phyloP scores from a whole-genome alignment of 169 alveolate genomes.

The Eimeria sp. region DNA sequence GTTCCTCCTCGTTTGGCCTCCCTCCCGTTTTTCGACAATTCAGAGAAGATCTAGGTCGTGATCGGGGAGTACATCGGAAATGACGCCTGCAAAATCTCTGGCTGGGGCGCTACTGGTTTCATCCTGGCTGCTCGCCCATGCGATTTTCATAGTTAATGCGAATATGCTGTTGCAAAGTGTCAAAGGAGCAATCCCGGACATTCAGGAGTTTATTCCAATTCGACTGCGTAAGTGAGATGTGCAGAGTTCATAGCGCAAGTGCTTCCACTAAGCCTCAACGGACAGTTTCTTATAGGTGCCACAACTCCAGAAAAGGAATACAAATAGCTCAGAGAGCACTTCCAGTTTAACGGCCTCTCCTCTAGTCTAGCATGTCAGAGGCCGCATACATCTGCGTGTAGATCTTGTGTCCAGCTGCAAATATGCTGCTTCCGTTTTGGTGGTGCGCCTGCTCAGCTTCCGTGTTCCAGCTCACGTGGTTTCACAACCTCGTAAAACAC shows the following conservation, averaged over 20 bases:
- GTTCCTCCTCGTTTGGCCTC: neutral
- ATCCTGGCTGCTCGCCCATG: constrained; percentile 28
- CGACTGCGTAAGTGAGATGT: constrained; percentile 1
- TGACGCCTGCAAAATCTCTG: neutral
- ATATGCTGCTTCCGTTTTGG: neutral
- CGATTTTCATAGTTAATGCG: constrained; percentile 9
- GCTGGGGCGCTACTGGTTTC: constrained; percentile 54
- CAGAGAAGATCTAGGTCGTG: neutral
- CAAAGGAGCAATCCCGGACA: neutral
- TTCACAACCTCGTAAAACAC: constrained; percentile 46
- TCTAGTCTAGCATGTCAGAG: neutral
- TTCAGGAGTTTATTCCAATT: constrained; percentile 26
- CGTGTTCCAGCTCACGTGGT: constrained; percentile 48
- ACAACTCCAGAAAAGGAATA: neutral
- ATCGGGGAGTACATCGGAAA: neutral
- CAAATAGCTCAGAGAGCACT: neutral
- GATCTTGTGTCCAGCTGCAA: neutral
- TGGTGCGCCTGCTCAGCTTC: constrained; percentile 31
- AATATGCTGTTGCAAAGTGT: neutral
- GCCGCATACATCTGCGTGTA: neutral
- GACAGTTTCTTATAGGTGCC: neutral
- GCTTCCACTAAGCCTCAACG: neutral
- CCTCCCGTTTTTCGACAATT: neutral
- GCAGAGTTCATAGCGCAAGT: neutral
- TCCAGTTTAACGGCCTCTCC: neutral